These are phyloP conservation scores for Gilbertella persicaria DNA, from an alignment of 371 early-diverging fungal species.

Conservation along the genomic window DNA sequence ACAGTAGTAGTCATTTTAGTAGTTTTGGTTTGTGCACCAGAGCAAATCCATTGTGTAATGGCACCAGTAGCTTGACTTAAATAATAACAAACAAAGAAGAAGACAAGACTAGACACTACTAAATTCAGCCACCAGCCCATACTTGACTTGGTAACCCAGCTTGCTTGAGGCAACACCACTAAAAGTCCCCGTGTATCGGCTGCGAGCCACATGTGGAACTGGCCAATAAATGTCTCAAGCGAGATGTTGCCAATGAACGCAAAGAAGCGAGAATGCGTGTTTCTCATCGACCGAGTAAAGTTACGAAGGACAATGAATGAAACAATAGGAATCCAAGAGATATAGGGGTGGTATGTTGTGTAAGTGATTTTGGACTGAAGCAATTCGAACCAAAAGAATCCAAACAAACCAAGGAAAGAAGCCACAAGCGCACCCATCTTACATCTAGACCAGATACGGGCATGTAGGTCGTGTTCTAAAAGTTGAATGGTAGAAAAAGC, in stretches of 20 bases:
- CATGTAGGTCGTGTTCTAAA: constrained; percentile 36
- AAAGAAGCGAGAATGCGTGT: constrained; percentile 56
- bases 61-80: constrained; percentile 55
- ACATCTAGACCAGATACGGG: constrained; percentile 40
- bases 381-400: constrained; percentile 54
- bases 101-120: constrained; percentile 48
- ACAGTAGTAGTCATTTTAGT: background rate
- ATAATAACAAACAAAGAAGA: constrained; percentile 57
- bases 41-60: constrained; percentile 47
- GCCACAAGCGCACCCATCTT: constrained; percentile 25
- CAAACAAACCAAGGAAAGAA: constrained; percentile 37
- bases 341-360: constrained; percentile 62
- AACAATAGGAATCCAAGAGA: constrained; percentile 64
- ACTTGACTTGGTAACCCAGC: constrained; percentile 28
- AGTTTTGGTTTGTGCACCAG: constrained; percentile 12
- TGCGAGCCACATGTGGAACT: constrained; percentile 80
- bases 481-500: constrained; percentile 52
- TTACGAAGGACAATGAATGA: constrained; percentile 70
- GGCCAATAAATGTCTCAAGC: constrained; percentile 78
- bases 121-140: constrained; percentile 63
- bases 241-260: constrained; percentile 65
- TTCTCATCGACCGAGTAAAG: constrained; percentile 47
- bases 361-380: constrained; percentile 51
- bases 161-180: constrained; percentile 36
- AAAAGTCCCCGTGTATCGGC: constrained; percentile 74